Percentiles rank a stretch among this genome's conserved stretches.
phyloP scores from a whole-genome alignment of 2,329 filamentous ascomycete genomes.

The Nigrospora sphaerica region DNA sequence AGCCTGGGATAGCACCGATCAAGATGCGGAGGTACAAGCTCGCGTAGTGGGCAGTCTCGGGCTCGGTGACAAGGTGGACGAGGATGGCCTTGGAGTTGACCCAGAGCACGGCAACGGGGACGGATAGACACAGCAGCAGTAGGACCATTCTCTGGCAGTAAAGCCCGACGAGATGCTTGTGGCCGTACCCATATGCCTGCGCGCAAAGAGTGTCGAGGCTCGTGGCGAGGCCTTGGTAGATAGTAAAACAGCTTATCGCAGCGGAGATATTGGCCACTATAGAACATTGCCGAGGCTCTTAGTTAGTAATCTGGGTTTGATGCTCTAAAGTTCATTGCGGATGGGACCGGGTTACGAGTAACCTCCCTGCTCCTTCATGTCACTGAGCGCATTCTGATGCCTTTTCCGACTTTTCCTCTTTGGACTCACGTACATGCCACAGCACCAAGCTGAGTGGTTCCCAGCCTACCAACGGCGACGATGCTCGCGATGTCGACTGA shows the following conservation, averaged over 20 bases:
- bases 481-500: background rate
- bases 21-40: constrained; percentile 67
- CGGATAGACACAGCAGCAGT: constrained; percentile 65
- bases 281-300: background rate
- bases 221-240: constrained; percentile 57
- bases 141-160: constrained; percentile 77
- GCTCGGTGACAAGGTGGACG: constrained; percentile 31
- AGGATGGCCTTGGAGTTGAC: constrained; percentile 60
- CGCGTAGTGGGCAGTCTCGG: constrained; percentile 60
- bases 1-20: constrained; percentile 66
- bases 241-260: constrained; percentile 50
- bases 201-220: constrained; percentile 65
- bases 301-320: background rate
- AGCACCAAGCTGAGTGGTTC: background rate
- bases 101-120: constrained; percentile 70
- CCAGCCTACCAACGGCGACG: background rate
- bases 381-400: too few species aligned
- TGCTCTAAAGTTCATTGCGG: too few species aligned
- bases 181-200: constrained; percentile 64
- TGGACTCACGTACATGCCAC: background rate
- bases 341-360: too few species aligned
- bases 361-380: too few species aligned
- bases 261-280: constrained; percentile 49
- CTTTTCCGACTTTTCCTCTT: too few species aligned
- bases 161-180: constrained; percentile 62